These are phyloP conservation scores for Monilinia aucupariae DNA, from an alignment of 2,329 filamentous ascomycete genomes.

Conservation along the genomic window DNA sequence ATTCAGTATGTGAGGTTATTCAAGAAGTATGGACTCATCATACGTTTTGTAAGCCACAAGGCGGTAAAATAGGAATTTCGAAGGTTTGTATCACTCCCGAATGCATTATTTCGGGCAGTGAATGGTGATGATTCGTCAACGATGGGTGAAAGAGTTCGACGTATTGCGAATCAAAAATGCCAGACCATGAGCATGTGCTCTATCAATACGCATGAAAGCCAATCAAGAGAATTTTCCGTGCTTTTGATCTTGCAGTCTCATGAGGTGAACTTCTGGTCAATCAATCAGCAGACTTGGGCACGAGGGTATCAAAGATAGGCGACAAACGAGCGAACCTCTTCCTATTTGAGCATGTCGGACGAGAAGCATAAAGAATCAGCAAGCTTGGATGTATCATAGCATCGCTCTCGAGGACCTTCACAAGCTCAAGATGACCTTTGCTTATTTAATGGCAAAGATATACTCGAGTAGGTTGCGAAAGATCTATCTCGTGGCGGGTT, in stretches of 20 bases:
- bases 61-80: neutral
- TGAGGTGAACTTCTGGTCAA: neutral
- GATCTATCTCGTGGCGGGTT: neutral
- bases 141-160: neutral
- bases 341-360: too few relatives aligned
- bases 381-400: neutral
- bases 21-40: neutral
- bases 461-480: neutral
- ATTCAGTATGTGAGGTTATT: neutral
- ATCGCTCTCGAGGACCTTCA: neutral
- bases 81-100: neutral
- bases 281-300: neutral
- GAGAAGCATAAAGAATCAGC: too few relatives aligned
- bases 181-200: neutral
- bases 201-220: neutral
- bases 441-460: neutral
- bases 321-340: neutral
- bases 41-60: neutral
- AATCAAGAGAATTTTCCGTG: neutral
- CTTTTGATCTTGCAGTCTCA: neutral
- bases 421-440: neutral
- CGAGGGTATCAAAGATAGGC: too few relatives aligned
- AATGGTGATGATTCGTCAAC: neutral
- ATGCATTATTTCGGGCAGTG: neutral
- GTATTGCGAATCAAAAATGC: neutral